Percentiles rank a stretch among this genome's conserved stretches.
Conservation (phyloP, 345 rosid species). For the Xanthoceras sorbifolium region DNA sequence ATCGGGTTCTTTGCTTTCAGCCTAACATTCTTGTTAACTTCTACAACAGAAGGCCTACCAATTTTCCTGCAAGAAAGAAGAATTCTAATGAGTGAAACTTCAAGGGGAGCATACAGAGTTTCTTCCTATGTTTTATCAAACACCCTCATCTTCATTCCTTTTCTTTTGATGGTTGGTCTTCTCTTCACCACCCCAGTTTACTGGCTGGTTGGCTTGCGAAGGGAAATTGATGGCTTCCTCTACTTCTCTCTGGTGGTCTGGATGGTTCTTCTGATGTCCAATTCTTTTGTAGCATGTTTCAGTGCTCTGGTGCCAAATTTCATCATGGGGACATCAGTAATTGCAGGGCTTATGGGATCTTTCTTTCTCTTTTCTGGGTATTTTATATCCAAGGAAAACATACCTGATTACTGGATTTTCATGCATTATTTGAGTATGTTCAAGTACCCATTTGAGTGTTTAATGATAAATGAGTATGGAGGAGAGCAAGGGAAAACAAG, state of each 20-base stretch:
- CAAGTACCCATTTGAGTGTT: constrained; percentile 83
- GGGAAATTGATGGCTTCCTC: constrained; percentile 53
- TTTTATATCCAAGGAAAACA: constrained; percentile 64
- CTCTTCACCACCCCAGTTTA: constrained; percentile 81
- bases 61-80: constrained; percentile 84
- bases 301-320: constrained; percentile 94
- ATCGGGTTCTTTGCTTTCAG: constrained; percentile 86
- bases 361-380: constrained; percentile 92
- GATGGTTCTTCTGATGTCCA: constrained; percentile 78
- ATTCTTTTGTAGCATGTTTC: constrained; percentile 87
- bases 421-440: constrained; percentile 87
- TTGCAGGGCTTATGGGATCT: constrained; percentile 87
- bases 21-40: constrained; percentile 82
- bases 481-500: constrained; percentile 45
- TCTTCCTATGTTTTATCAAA: constrained; percentile 73
- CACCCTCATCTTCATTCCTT: constrained; percentile 69
- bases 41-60: constrained; percentile 87
- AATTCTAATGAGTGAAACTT: constrained; percentile 75
- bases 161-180: constrained; percentile 61
- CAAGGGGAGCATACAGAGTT: constrained; percentile 77
- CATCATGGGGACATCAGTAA: constrained; percentile 91
- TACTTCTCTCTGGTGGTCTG: constrained; percentile 77
- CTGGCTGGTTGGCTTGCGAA: constrained; percentile 81
- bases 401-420: constrained; percentile 80
- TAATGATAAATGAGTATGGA: constrained; percentile 75